phyloP scores from a whole-genome alignment of 1,139 yeast species.

The Diutina pseudorugosa region DNA sequence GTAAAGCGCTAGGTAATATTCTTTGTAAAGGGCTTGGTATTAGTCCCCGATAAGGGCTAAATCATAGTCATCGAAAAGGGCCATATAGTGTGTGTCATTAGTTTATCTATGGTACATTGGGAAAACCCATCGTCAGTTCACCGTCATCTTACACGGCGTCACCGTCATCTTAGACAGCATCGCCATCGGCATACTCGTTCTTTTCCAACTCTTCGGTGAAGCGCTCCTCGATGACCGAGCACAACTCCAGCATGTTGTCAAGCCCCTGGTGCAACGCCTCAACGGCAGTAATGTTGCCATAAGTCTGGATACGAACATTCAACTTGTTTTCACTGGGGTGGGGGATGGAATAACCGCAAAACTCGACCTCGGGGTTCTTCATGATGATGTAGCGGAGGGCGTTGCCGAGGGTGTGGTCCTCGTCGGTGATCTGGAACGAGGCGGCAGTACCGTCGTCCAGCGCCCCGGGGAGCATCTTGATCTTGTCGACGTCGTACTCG shows the following conservation, averaged over 20 bases:
- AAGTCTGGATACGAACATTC: conserved; percentile 88
- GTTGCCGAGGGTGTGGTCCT: conserved; percentile 93
- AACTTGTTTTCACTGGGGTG: conserved; percentile 92
- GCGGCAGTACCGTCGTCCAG: conserved; percentile 93
- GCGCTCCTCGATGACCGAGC: background rate
- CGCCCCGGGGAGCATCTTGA: conserved; percentile 70
- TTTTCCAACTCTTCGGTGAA: conserved; percentile 36
- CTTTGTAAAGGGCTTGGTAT: too few relatives aligned
- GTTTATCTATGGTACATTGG: too few relatives aligned
- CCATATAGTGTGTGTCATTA: too few relatives aligned
- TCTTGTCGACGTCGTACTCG: conserved; percentile 38
- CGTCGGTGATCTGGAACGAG: conserved; percentile 83
- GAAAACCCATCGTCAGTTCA: too few relatives aligned
- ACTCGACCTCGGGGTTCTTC: conserved; percentile 97
- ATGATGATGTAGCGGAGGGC: conserved; percentile 86
- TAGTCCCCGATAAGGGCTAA: too few relatives aligned
- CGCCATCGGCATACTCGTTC: background rate
- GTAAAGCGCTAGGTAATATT: too few relatives aligned
- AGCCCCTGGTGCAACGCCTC: conserved; percentile 91
- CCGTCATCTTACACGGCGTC: too few relatives aligned
- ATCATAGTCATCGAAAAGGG: too few relatives aligned
- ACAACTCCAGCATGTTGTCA: conserved; percentile 46
- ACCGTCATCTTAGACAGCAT: too few relatives aligned
- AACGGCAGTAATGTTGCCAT: conserved; percentile 77
- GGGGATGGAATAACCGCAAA: conserved; percentile 98